phyloP scores from a whole-genome alignment of 1,139 yeast genomes.

The Magnusiomyces fungicola region DNA sequence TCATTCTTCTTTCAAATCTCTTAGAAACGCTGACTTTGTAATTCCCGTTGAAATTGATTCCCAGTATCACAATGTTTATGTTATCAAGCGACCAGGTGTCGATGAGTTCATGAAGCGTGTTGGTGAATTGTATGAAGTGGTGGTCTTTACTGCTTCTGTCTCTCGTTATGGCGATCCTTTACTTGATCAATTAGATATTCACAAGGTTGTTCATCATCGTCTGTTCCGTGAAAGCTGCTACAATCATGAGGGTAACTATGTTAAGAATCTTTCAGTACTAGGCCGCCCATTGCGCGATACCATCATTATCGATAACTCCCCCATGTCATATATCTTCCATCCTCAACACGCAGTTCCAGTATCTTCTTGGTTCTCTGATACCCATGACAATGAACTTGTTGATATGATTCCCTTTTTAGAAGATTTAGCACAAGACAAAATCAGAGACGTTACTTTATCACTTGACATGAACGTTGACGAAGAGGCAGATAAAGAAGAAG shows the following conservation, averaged over 20 bases:
- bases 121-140: constrained; percentile 86
- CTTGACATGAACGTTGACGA: constrained; percentile 49
- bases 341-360: constrained; percentile 99
- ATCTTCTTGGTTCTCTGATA: constrained; percentile 96
- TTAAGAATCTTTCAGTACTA: constrained; percentile 84
- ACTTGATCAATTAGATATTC: constrained; percentile 73
- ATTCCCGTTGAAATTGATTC: constrained; percentile 88
- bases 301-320: constrained; percentile 92
- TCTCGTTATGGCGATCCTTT: constrained; percentile 94
- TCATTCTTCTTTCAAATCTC: constrained; percentile 87
- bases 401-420: constrained; percentile 88
- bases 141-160: constrained; percentile 94
- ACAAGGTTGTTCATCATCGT: constrained; percentile 76
- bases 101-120: constrained; percentile 82
- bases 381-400: constrained; percentile 89
- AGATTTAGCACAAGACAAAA: constrained; percentile 59
- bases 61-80: constrained; percentile 89
- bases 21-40: constrained; percentile 90
- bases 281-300: constrained; percentile 85
- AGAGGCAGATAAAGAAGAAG: constrained; percentile 4
- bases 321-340: constrained; percentile 93
- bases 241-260: constrained; percentile 83
- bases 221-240: constrained; percentile 82
- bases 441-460: constrained; percentile 77
- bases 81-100: constrained; percentile 95